Evolutionary conservation across 2,329 filamentous ascomycete species (phyloP).

Genomic region (Hymenoscyphus linearis): DNA sequence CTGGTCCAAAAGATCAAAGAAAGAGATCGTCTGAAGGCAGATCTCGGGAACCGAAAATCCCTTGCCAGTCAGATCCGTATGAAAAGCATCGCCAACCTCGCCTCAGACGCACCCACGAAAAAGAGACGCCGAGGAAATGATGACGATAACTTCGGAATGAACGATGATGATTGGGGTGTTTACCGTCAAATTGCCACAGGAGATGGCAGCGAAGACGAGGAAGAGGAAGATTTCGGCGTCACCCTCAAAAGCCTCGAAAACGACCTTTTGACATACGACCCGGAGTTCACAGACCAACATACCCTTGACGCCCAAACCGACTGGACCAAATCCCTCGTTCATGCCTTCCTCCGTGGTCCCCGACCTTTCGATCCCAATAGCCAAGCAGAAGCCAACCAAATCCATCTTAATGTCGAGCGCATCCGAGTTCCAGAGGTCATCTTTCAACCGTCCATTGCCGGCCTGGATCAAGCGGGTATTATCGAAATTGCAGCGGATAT

Average conservation of each 20-base stretch:
- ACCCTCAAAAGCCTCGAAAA: constrained; percentile 73
- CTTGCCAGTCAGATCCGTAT: constrained; percentile 94
- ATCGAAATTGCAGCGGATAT: constrained; percentile 91
- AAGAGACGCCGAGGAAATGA: constrained; percentile 83
- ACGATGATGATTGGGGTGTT: constrained; percentile 97
- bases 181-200: constrained; percentile 89
- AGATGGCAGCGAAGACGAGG: constrained; percentile 77
- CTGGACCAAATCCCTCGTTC: constrained; percentile 88
- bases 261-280: constrained; percentile 81
- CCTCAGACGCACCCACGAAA: constrained; percentile 78
- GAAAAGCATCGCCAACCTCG: constrained; percentile 95
- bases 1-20: constrained; percentile 85
- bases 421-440: constrained; percentile 91
- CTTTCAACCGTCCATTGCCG: constrained; percentile 88
- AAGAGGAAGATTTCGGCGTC: constrained; percentile 78
- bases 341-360: constrained; percentile 84
- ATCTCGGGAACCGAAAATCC: constrained; percentile 93
- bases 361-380: constrained; percentile 78
- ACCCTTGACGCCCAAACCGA: constrained; percentile 89
- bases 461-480: constrained; percentile 87
- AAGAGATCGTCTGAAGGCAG: constrained; percentile 84
- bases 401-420: constrained; percentile 94
- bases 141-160: constrained; percentile 93
- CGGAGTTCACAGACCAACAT: constrained; percentile 84
- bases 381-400: constrained; percentile 75